Percentiles rank a stretch among this genome's conserved stretches.
Conservation (phyloP, 2,329 filamentous ascomycete genomes). For the Colletotrichum siamense region DNA sequence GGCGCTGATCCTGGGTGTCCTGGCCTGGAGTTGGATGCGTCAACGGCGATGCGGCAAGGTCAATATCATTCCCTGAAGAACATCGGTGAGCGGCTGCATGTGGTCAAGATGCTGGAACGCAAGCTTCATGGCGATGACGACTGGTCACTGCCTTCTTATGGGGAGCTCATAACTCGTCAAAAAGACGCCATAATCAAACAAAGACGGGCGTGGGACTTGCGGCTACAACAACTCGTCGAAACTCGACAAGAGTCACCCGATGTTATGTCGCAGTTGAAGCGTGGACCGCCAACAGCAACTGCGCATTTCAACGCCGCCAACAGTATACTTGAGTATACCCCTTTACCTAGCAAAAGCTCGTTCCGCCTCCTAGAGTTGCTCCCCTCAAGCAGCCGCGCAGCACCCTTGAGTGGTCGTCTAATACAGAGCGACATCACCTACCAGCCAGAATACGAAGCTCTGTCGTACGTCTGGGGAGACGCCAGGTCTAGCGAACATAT, state of each 20-base stretch:
- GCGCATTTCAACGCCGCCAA: neutral
- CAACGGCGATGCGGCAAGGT: neutral
- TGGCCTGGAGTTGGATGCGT: neutral
- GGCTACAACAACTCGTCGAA: neutral
- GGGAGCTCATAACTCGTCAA: neutral
- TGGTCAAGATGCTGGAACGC: neutral
- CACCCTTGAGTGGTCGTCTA: neutral
- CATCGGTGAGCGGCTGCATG: neutral
- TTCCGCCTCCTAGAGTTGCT: neutral
- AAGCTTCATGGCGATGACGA: neutral
- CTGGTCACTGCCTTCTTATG: neutral
- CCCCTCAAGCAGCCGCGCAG: neutral
- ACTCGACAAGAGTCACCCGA: neutral
- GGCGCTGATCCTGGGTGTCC: neutral
- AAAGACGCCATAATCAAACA: neutral
- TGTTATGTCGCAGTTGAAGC: neutral
- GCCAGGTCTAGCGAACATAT: neutral
- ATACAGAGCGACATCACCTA: neutral
- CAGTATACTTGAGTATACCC: neutral
- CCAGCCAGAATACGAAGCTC: neutral
- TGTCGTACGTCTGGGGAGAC: neutral
- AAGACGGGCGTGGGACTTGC: neutral
- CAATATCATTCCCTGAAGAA: neutral
- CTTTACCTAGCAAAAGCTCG: neutral
- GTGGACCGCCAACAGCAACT: neutral